Base-by-base conservation (phyloP, 257 asterid species). In the Ocimum tenuiflorum region DNA sequence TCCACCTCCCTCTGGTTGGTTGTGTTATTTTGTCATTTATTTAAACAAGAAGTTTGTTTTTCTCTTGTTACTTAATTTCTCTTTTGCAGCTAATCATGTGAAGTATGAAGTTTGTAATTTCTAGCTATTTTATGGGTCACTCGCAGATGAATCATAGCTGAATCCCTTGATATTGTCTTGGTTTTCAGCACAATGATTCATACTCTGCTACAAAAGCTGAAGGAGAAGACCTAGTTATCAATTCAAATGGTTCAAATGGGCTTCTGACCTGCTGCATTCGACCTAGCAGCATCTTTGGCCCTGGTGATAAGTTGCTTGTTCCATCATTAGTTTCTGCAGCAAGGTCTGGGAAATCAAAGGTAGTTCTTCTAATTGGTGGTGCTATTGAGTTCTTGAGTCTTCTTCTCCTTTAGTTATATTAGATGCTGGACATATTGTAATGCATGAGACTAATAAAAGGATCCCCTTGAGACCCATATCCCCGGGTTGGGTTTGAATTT, bases 211-310 rank as follows among this genome's bases (percentile, higher is more conserved):
- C 99, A 65, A 94, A 94, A 88, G 95, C 97, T 42, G 87, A 90
- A 86, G 99, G 99, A 65, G 97, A 90, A 82, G 86, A 88, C 67
- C 77, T 94, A 66, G 89, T 85, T 47, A 76, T 88, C 76, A 82
- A 85, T 79, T 70, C 96, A 65, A 94, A 90, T 82, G 91, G 85
- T 71, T 61, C 63, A 3, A 78, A 88, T 38, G 99, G 95, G n/a
- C 97, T 94, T 77, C 80, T 82, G 63, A 88, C 96, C 36, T 90
- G 97, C 76, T 88, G 92, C 78, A 82, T 90, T 65, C 81, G 97
- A 60, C 99, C 99, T 52, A 94, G 99, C 83, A 82, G 99, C 84
- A 94, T 90, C 55, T 94, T 94, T 76, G 99, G 99, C 64, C 99
- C 96, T 58, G 96, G 99, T 68, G 99, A 94, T 77, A 94, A 83